phyloP scores from a whole-genome alignment of 2,329 filamentous ascomycete genomes.

The Arthroderma sp. region DNA sequence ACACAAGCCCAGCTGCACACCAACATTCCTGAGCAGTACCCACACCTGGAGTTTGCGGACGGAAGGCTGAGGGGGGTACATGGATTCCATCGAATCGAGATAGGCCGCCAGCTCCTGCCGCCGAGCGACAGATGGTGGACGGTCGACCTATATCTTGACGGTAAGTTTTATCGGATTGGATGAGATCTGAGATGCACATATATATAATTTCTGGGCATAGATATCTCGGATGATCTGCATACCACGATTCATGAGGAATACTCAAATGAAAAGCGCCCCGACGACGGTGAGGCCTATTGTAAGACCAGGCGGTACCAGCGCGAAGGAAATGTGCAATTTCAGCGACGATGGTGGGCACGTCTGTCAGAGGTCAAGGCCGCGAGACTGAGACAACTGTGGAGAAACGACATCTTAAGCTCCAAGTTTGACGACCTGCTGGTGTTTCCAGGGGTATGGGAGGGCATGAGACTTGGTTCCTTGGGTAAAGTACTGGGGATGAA shows the following conservation, averaged over 20 bases:
- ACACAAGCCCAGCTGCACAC: neutral
- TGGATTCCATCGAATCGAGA: constrained; percentile 15
- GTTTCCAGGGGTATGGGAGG: constrained; percentile 20
- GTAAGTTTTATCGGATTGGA: constrained; percentile 6
- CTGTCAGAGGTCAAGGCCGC: constrained; percentile 7
- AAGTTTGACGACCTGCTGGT: constrained; percentile 20
- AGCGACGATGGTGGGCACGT: constrained; percentile 7
- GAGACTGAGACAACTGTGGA: neutral
- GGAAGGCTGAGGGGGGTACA: constrained; percentile 16
- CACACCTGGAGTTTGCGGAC: constrained; percentile 11
- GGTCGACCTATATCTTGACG: constrained; percentile 20
- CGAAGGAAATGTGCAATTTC: constrained; percentile 6
- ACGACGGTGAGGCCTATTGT: constrained; percentile 18
- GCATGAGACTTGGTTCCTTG: constrained; percentile 19
- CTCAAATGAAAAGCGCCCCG: constrained; percentile 15
- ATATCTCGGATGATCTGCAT: constrained; percentile 14
- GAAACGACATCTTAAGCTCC: constrained; percentile 9
- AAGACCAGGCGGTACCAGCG: constrained; percentile 17
- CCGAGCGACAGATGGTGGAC: constrained; percentile 16
- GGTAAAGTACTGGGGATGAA: constrained; percentile 16
- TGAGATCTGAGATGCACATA: neutral
- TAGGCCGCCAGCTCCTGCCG: constrained; percentile 12
- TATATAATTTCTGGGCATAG: constrained; percentile 7
- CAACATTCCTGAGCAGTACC: constrained; percentile 3
- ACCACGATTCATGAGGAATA: constrained; percentile 18